These are phyloP conservation scores for Fomitopsis palustris DNA, from an alignment of 1,284 basidiomycete species.

Conservation along the genomic window DNA sequence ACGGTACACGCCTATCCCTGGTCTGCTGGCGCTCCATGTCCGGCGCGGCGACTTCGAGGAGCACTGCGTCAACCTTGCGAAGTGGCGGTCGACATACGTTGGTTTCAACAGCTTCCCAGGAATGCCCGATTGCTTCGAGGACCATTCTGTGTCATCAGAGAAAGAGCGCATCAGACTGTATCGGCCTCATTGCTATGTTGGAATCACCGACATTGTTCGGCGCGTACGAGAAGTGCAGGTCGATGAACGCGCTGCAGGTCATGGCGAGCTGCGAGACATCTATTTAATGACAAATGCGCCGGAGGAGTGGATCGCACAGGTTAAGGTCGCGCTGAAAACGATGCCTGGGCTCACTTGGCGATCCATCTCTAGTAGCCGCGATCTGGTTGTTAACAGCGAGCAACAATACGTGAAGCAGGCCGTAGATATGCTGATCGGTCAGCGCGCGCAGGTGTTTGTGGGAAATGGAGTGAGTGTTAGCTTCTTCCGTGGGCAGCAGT, in stretches of 20 bases:
- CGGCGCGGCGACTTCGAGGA: constrained; percentile 56
- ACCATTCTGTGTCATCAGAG: constrained; percentile 26
- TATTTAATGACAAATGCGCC: constrained; percentile 37
- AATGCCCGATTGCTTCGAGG: constrained; percentile 42
- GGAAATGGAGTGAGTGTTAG: constrained; percentile 39
- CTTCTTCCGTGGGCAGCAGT: background rate
- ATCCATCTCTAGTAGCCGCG: constrained; percentile 28
- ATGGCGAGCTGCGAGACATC: constrained; percentile 20
- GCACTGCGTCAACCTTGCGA: constrained; percentile 46
- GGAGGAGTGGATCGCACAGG: constrained; percentile 24
- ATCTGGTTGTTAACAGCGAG: constrained; percentile 33
- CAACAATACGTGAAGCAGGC: constrained; percentile 35
- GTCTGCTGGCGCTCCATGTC: constrained; percentile 57
- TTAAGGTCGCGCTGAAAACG: constrained; percentile 21
- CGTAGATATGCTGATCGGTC: constrained; percentile 42
- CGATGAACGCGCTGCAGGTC: constrained; percentile 15
- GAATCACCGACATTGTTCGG: constrained; percentile 35
- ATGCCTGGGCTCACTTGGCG: constrained; percentile 24
- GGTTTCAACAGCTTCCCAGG: constrained; percentile 40
- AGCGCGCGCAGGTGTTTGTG: constrained; percentile 38
- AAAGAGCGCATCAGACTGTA: constrained; percentile 27
- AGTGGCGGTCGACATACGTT: constrained; percentile 36
- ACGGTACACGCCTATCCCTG: constrained; percentile 26
- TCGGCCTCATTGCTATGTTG: constrained; percentile 37
- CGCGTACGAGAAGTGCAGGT: constrained; percentile 36